Conservation (phyloP, 441 rosid species). For the Syzygium syzygioides region DNA sequence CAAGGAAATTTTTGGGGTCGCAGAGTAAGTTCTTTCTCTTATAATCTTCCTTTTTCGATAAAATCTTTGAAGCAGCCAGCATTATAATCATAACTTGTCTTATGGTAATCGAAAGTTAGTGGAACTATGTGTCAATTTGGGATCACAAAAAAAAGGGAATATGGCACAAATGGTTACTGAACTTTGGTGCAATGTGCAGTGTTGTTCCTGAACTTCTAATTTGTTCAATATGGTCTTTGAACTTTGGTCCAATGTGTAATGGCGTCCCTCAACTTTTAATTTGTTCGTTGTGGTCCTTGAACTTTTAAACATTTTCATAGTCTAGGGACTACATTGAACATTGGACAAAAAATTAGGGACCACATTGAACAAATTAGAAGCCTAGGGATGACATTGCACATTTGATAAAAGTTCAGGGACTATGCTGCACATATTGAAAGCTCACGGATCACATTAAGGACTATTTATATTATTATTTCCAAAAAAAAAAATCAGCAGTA, state of each 20-base stretch:
- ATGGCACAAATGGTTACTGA: rapidly evolving
- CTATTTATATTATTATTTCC: neutral
- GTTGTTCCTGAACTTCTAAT: neutral
- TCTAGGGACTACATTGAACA: neutral
- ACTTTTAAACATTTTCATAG: neutral
- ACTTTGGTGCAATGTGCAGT: rapidly evolving
- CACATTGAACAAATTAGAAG: rapidly evolving
- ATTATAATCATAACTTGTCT: neutral
- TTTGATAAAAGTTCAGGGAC: no score
- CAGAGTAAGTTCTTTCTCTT: conserved; percentile 55
- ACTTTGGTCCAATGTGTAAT: neutral
- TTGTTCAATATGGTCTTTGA: rapidly evolving
- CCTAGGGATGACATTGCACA: neutral
- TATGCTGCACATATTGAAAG: neutral
- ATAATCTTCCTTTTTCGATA: neutral
- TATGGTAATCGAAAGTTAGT: neutral
- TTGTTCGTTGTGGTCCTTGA: rapidly evolving
- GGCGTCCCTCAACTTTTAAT: rapidly evolving
- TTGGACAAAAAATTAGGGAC: neutral
- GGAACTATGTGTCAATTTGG: neutral
- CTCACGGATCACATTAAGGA: rapidly evolving
- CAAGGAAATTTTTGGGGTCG: conserved; percentile 89
- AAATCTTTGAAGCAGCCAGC: neutral
- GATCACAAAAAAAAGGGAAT: neutral
- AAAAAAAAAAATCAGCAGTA: neutral